phyloP scores from a whole-genome alignment of 148 eudicot genomes.

The Talinum fruticosum region DNA sequence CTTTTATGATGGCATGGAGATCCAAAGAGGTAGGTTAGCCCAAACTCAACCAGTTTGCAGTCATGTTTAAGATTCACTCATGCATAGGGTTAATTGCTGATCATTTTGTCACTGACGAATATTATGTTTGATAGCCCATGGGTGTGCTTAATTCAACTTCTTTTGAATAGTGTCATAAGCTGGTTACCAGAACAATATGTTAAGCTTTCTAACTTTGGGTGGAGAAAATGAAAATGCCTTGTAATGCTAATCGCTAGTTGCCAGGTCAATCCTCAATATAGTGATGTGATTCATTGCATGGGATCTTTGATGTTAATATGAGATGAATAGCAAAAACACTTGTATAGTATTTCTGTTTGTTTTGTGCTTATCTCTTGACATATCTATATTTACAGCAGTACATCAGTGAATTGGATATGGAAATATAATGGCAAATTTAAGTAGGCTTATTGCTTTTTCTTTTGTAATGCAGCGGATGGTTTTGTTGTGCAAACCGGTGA shows the following conservation, averaged over 20 bases:
- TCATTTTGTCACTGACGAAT: neutral
- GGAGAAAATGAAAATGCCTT: neutral
- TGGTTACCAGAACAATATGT: neutral
- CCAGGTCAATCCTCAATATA: neutral
- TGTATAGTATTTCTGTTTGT: neutral
- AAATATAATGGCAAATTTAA: neutral
- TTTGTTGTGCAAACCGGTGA: slow-evolving; percentile 99
- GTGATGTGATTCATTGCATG: neutral
- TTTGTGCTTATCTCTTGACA: neutral
- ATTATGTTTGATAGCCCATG: neutral
- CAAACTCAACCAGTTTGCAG: neutral
- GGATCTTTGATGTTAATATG: neutral
- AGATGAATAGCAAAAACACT: neutral
- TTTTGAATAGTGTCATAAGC: neutral
- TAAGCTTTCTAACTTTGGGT: neutral
- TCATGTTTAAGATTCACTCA: neutral
- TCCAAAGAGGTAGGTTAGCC: slow-evolving; percentile 68
- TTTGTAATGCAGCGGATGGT: slow-evolving; percentile 73
- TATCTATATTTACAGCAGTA: neutral
- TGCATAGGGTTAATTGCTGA: neutral
- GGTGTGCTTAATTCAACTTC: neutral
- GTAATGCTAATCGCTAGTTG: neutral
- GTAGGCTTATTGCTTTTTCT: neutral
- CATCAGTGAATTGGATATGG: neutral
- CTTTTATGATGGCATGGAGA: slow-evolving; percentile 99